phyloP scores from a whole-genome alignment of 2,329 filamentous ascomycete species.

The Ceratocystis variospora region DNA sequence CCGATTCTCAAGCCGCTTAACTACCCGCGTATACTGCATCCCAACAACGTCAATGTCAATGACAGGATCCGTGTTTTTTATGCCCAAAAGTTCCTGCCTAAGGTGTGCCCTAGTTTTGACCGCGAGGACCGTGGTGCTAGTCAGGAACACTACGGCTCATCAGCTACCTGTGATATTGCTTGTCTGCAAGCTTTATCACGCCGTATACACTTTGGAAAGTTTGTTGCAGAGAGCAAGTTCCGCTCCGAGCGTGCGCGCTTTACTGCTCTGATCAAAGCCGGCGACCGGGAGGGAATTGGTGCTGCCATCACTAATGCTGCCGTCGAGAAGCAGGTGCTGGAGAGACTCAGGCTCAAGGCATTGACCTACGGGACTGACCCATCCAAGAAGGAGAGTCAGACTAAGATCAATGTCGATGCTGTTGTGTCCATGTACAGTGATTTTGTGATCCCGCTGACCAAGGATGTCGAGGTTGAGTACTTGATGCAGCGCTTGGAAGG shows the following conservation, averaged over 20 bases:
- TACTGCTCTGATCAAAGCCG: constrained; percentile 65
- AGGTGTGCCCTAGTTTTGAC: constrained; percentile 65
- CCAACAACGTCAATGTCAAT: constrained; percentile 86
- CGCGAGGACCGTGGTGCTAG: constrained; percentile 67
- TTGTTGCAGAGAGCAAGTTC: constrained; percentile 95
- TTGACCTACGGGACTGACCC: constrained; percentile 90
- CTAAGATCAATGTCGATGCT: constrained; percentile 84
- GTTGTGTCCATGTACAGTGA: constrained; percentile 84
- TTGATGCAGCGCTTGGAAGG: constrained; percentile 74
- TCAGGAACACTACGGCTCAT: constrained; percentile 88
- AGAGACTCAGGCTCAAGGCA: constrained; percentile 74
- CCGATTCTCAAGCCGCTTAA: constrained; percentile 77
- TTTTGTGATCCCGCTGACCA: constrained; percentile 93
- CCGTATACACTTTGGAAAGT: constrained; percentile 94
- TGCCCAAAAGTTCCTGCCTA: constrained; percentile 66
- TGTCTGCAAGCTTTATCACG: constrained; percentile 81
- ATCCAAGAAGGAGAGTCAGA: constrained; percentile 43
- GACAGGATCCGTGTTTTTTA: constrained; percentile 75
- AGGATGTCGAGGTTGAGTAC: constrained; percentile 95
- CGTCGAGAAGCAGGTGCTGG: constrained; percentile 84
- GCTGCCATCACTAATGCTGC: constrained; percentile 78
- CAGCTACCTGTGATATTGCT: constrained; percentile 79
- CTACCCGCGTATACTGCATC: constrained; percentile 78
- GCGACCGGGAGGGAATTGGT: constrained; percentile 68
- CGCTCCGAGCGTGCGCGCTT: constrained; percentile 67